These are phyloP conservation scores for Pythium dissimile DNA, from an alignment of 352 stramenopile species.

Conservation along the genomic window DNA sequence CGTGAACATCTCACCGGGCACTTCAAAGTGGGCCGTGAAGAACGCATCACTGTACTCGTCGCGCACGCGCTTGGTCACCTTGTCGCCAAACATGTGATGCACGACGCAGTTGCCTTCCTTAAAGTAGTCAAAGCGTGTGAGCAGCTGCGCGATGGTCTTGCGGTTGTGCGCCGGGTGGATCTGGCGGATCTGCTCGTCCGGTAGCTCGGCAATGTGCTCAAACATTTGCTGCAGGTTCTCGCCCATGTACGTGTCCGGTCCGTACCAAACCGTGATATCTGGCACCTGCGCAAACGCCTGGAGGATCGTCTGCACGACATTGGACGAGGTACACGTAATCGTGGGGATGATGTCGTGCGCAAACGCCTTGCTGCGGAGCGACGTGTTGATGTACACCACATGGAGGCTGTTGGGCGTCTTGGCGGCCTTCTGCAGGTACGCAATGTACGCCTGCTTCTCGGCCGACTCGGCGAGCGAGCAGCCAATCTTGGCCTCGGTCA, in stretches of 20 bases:
- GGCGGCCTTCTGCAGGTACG: slow-evolving; percentile 89
- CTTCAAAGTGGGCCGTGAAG: slow-evolving; percentile 96
- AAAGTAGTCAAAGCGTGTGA: slow-evolving; percentile 92
- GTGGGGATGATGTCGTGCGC: slow-evolving; percentile 93
- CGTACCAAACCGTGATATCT: slow-evolving; percentile 89
- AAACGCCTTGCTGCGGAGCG: slow-evolving; percentile 94
- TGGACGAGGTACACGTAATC: slow-evolving; percentile 96
- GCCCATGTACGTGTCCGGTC: slow-evolving; percentile 98
- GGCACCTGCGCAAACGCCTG: slow-evolving; percentile 92
- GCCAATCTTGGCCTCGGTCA: slow-evolving; percentile 91
- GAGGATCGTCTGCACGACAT: slow-evolving; percentile 96
- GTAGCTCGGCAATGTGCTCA: slow-evolving; percentile 67
- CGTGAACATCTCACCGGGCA: slow-evolving; percentile 98
- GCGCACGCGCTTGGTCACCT: slow-evolving; percentile 91
- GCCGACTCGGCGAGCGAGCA: slow-evolving; percentile 94
- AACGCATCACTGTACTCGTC: slow-evolving; percentile 92
- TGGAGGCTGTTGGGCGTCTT: slow-evolving; percentile 91
- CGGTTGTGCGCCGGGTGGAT: slow-evolving; percentile 86
- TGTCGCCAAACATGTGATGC: slow-evolving; percentile 97
- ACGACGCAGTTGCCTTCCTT: slow-evolving; percentile 97
- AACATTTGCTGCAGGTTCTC: slow-evolving; percentile 96
- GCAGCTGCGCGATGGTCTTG: slow-evolving; percentile 74
- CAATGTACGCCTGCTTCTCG: slow-evolving; percentile 90
- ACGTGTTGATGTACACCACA: slow-evolving; percentile 99
- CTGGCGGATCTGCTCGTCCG: slow-evolving; percentile 76